Evolutionary conservation across 1,139 yeast species (phyloP).

Genomic region (Yamadazyma atlantica): DNA sequence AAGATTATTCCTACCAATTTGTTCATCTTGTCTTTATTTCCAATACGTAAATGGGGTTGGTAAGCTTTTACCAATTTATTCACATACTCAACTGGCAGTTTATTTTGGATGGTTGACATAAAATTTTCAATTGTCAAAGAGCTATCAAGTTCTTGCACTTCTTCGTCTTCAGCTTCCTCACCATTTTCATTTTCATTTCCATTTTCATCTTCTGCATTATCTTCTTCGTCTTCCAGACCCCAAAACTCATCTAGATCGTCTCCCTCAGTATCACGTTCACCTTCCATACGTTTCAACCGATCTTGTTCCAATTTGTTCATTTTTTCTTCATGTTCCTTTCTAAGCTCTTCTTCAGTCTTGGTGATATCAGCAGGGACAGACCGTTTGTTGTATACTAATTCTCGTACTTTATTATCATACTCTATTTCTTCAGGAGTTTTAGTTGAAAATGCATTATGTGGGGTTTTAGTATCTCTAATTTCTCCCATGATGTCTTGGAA

Average conservation of each 20-base stretch:
- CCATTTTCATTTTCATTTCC: slow-evolving; percentile 10
- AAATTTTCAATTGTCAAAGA: slow-evolving; percentile 57
- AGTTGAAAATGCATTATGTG: slow-evolving; percentile 22
- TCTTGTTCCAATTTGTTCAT: slow-evolving; percentile 71
- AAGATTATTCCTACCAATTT: slow-evolving; percentile 63
- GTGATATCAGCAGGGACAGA: slow-evolving; percentile 97
- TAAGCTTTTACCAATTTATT: slow-evolving; percentile 57
- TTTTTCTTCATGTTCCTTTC: slow-evolving; percentile 64
- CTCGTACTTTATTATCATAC: slow-evolving; percentile 78
- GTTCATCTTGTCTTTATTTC: slow-evolving; percentile 77
- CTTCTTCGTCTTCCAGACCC: slow-evolving; percentile 52
- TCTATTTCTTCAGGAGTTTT: slow-evolving; percentile 50
- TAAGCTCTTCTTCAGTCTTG: slow-evolving; percentile 84
- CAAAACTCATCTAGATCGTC: slow-evolving; percentile 72
- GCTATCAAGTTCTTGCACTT: slow-evolving; percentile 17
- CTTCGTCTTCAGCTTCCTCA: slow-evolving; percentile 17
- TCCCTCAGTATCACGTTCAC: slow-evolving; percentile 59
- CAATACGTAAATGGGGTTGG: slow-evolving; percentile 77
- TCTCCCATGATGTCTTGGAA: slow-evolving; percentile 78
- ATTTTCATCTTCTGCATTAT: slow-evolving; percentile 39
- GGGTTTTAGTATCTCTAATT: slow-evolving; percentile 20
- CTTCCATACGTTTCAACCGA: slow-evolving; percentile 83
- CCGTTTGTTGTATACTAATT: slow-evolving; percentile 78
- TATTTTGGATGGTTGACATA: slow-evolving; percentile 42
- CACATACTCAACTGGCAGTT: slow-evolving; percentile 41